Percentiles rank a stretch among this genome's conserved stretches.
phyloP scores from a whole-genome alignment of 768 basidiomycete genomes.

The Ramaria sp. region DNA sequence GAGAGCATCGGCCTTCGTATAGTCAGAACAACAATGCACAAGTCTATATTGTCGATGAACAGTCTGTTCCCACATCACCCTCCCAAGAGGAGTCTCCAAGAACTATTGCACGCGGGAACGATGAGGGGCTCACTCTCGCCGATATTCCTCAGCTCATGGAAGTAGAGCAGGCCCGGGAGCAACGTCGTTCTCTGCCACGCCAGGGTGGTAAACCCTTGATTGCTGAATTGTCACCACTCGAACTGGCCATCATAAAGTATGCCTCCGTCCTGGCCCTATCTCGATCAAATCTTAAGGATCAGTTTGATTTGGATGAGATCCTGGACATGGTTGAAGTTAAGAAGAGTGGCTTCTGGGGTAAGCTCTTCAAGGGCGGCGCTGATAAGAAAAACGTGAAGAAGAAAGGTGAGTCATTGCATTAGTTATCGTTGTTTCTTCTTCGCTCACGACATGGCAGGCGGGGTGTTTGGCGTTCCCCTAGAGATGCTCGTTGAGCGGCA shows the following conservation, averaged over 20 bases:
- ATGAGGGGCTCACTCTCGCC: conserved; percentile 84
- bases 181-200: conserved; percentile 72
- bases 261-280: conserved; percentile 75
- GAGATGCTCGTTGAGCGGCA: conserved; percentile 90
- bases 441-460: conserved; percentile 29
- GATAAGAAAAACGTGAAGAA: conserved; percentile 73
- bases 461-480: conserved; percentile 87
- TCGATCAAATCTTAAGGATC: conserved; percentile 67
- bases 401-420: conserved; percentile 46
- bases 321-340: conserved; percentile 86
- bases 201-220: conserved; percentile 75
- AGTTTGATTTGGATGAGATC: conserved; percentile 86
- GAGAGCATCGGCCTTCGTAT: conserved; percentile 56
- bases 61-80: conserved; percentile 57
- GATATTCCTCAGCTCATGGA: conserved; percentile 92
- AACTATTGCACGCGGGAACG: conserved; percentile 28
- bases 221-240: conserved; percentile 73
- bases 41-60: conserved; percentile 81
- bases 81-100: conserved; percentile 37
- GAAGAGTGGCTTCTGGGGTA: conserved; percentile 94
- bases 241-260: conserved; percentile 87
- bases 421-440: neutral
- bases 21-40: conserved; percentile 74
- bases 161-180: conserved; percentile 82
- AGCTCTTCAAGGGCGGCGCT: conserved; percentile 73